Conservation (phyloP, 2,329 filamentous ascomycete species). For the Alternaria hordeiaustralica region DNA sequence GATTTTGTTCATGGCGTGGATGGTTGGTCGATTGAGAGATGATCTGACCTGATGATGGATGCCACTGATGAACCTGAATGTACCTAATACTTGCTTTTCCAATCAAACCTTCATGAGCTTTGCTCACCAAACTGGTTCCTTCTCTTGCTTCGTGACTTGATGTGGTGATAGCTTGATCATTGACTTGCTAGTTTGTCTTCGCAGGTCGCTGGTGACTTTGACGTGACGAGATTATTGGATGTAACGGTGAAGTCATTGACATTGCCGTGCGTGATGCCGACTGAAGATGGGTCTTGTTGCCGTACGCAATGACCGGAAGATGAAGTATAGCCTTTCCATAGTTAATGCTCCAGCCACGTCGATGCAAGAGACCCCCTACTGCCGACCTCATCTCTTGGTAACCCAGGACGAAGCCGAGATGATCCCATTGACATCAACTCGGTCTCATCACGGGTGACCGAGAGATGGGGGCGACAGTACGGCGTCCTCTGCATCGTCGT, state of each 20-base stretch:
- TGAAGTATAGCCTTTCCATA: background rate
- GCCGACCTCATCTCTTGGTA: background rate
- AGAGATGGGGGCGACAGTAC: background rate
- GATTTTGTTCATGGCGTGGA: conserved; percentile 20
- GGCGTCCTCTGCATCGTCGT: background rate
- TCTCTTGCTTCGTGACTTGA: conserved; percentile 9
- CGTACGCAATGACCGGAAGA: background rate
- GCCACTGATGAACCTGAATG: conserved; percentile 8
- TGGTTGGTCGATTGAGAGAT: conserved; percentile 21
- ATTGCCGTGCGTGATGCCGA: background rate
- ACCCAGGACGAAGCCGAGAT: too few species aligned
- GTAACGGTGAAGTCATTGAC: background rate
- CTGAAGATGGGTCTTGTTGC: background rate
- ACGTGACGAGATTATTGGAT: background rate
- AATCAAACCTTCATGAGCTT: conserved; percentile 17
- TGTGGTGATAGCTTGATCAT: background rate
- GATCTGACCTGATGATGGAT: conserved; percentile 28
- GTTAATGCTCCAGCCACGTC: background rate
- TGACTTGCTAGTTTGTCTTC: background rate
- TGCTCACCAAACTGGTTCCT: conserved; percentile 16
- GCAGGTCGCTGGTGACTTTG: background rate
- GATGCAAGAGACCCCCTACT: background rate
- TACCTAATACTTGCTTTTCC: conserved; percentile 12
- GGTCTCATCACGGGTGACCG: too few species aligned
- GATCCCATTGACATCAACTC: too few species aligned